These are phyloP conservation scores for Pseudocercospora pini-densiflorae DNA, from an alignment of 2,329 filamentous ascomycete species.

Conservation along the genomic window DNA sequence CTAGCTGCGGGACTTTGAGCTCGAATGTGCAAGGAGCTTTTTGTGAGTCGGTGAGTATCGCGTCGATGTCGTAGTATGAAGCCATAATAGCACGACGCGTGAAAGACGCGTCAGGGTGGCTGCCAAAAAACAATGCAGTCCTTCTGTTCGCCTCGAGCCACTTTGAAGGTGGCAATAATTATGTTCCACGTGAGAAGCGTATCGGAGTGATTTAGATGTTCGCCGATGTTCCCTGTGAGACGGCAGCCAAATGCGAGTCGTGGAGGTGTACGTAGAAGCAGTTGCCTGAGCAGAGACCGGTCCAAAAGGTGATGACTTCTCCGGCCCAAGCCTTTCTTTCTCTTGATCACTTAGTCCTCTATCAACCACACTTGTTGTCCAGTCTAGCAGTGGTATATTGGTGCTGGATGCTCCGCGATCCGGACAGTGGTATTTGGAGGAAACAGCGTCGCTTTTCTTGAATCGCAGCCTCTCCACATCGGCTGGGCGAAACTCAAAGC, in stretches of 20 bases:
- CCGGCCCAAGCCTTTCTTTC: too few species aligned
- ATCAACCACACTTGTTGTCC: too few species aligned
- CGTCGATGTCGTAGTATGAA: slow-evolving; percentile 69
- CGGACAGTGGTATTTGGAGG: not conserved
- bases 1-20: slow-evolving; percentile 82
- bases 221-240: slow-evolving; percentile 10
- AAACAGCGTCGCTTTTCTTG: too few species aligned
- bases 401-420: too few species aligned
- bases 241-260: not conserved
- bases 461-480: too few species aligned
- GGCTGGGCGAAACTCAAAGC: too few species aligned
- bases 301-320: too few species aligned
- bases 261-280: too few species aligned
- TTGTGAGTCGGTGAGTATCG: slow-evolving; percentile 85
- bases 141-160: not conserved
- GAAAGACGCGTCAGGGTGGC: slow-evolving; percentile 7
- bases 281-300: not conserved
- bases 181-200: slow-evolving; percentile 8
- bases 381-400: too few species aligned
- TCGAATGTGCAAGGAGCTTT: slow-evolving; percentile 97
- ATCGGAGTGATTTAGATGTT: not conserved
- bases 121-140: not conserved
- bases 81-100: slow-evolving; percentile 47
- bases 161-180: not conserved
- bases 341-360: too few species aligned